Conservation (phyloP, 2,329 filamentous ascomycete species). For the Diaporthe velutina region DNA sequence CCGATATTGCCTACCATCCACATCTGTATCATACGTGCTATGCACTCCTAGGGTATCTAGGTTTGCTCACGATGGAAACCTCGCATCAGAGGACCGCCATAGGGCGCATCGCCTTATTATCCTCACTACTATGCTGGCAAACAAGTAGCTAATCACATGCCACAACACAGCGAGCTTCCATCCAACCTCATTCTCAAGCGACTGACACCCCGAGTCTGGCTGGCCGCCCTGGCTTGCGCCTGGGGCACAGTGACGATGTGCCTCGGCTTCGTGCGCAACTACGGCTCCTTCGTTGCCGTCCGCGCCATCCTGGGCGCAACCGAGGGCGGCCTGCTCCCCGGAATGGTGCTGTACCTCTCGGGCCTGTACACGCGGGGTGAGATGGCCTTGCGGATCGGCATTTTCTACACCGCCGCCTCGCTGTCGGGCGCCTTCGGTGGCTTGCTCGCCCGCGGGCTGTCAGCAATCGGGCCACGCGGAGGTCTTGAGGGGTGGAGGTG, state of each 20-base stretch:
- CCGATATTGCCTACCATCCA: too few species aligned
- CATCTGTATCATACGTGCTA: background rate
- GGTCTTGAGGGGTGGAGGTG: conserved; percentile 70
- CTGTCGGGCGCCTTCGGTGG: conserved; percentile 75
- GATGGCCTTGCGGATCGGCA: conserved; percentile 72
- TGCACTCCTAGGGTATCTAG: background rate
- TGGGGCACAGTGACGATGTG: conserved; percentile 73
- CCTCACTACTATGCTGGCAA: background rate
- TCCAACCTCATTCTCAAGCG: conserved; percentile 75
- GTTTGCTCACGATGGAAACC: background rate
- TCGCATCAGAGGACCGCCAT: accelerated
- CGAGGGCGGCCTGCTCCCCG: conserved; percentile 75
- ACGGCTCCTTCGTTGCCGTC: conserved; percentile 70
- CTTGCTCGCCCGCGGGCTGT: conserved; percentile 71
- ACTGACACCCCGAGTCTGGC: conserved; percentile 70
- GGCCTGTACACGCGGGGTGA: conserved; percentile 71
- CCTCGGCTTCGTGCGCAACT: conserved; percentile 65
- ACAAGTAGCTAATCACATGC: conserved; percentile 3
- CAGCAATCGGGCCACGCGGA: conserved; percentile 68
- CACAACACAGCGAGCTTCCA: conserved; percentile 66
- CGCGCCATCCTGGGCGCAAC: conserved; percentile 72
- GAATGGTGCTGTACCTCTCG: conserved; percentile 77
- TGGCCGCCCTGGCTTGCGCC: conserved; percentile 66
- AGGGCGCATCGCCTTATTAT: background rate
- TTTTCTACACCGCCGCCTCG: conserved; percentile 77